Percentiles rank a stretch among this genome's conserved stretches.
phyloP scores from a whole-genome alignment of 1,284 basidiomycete species.

The Chiua sp. region DNA sequence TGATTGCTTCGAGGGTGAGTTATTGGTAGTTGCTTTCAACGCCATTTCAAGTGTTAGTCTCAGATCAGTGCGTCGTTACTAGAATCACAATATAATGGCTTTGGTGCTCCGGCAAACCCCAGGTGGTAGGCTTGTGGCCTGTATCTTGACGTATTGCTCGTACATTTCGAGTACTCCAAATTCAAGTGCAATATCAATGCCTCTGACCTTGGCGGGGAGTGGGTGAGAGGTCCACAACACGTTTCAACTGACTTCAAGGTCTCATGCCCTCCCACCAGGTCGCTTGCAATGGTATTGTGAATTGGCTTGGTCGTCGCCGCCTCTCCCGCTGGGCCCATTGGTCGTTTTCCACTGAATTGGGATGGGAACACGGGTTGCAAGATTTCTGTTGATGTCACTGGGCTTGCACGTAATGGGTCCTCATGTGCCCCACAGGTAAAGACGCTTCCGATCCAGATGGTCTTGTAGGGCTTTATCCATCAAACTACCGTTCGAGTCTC shows the following conservation, averaged over 20 bases:
- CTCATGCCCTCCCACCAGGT: conserved; percentile 15
- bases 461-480: conserved; percentile 22
- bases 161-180: conserved; percentile 39
- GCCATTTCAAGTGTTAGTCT: conserved; percentile 28
- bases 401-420: too few relatives aligned
- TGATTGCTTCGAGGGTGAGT: conserved; percentile 34
- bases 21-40: background rate
- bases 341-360: conserved; percentile 36
- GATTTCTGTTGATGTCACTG: too few relatives aligned
- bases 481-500: conserved; percentile 19
- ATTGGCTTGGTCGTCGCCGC: conserved; percentile 31
- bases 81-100: conserved; percentile 30
- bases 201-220: conserved; percentile 34
- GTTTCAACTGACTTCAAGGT: background rate
- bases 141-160: conserved; percentile 25
- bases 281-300: conserved; percentile 34
- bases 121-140: conserved; percentile 6
- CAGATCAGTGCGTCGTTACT: conserved; percentile 31
- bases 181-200: conserved; percentile 25
- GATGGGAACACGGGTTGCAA: background rate
- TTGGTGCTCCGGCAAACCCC: conserved; percentile 35
- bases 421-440: too few relatives aligned
- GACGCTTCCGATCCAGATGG: too few relatives aligned
- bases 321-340: conserved; percentile 36
- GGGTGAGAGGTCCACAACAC: conserved; percentile 11